Evolutionary conservation across 1,284 basidiomycete genomes (phyloP), one percentile per base, ranked within the genome.

Genomic region (Ceratobasidium sp.): DNA sequence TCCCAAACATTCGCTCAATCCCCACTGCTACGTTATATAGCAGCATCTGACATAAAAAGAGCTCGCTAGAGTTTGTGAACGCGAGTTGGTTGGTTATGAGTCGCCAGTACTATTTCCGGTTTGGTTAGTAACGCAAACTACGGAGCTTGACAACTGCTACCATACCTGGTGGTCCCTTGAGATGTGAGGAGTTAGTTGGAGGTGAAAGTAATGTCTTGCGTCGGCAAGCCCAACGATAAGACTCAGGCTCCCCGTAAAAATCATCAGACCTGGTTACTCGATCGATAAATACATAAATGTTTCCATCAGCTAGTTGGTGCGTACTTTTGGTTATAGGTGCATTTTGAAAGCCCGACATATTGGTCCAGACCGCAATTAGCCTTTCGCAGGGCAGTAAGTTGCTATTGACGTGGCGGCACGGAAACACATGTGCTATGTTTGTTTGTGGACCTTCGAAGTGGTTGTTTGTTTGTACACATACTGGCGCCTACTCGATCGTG

Each of bases 1-100:
- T 92, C 1, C 96, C 96, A 82, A 96, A 97, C 54, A 91, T 90
- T 75, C 96, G 88, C 83, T 98, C 96, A 59, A 97, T 88, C 33
- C 89, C 89, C 1, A 95, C 85, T 0, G 90, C 90, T 30, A 91
- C 87, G 82, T 91, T 90, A 84, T 93, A 97, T 1, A 98, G 85
- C 18, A 96, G 81, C 33, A 97, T 82, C 80, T 94, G 90, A 0
- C 90, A 90, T 64, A 97, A 83, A 69, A 98, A 89, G 44, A 98
- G 88, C 83, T 97, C 95, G 78, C 93, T 93, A 0, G 94, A 96
- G 83, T 92, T 96, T 4, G 91, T 89, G 82, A 94, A 97, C 1
- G 91, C 93, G 23, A 95, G 81, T 77, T 95, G 93, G 83, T 96
- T 93, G 3, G 88, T 85, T 14, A 90, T 81, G 8, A 97, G 87